Conservation (phyloP, 225 moss, liverwort and hornwort genomes). For the Neckera pumila region DNA sequence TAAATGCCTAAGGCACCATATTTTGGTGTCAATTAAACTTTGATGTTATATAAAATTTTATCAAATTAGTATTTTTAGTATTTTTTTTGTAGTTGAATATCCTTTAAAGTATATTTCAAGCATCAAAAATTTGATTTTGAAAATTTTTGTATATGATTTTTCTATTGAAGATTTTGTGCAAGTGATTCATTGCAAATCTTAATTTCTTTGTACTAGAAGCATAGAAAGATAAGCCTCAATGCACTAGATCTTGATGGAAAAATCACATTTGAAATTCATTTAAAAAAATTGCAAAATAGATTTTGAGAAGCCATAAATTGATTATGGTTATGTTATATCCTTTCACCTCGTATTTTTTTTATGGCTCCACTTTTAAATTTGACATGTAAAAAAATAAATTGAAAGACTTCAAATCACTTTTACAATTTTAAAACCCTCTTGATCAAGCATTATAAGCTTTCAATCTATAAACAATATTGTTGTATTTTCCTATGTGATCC, state of each 20-base stretch:
- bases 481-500: background rate
- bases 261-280: background rate
- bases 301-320: background rate
- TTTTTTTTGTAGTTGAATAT: no score
- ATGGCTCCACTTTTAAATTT: background rate
- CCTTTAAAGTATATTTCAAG: background rate
- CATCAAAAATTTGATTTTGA: rapidly evolving
- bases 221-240: background rate
- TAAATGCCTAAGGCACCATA: background rate
- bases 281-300: background rate
- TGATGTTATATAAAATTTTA: background rate
- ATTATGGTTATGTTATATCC: background rate
- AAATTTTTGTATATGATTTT: background rate
- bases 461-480: background rate
- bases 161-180: background rate
- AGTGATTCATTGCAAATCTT: background rate
- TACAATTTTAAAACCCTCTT: background rate
- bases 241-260: rapidly evolving
- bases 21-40: background rate
- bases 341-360: background rate
- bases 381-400: background rate
- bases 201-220: background rate
- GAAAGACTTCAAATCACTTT: background rate
- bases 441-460: background rate
- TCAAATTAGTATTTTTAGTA: background rate